A percentile compares a stretch with the other conserved stretches of the same genome.
Evolutionary conservation across 345 rosid species (phyloP).

Genomic region (Salix brachista): DNA sequence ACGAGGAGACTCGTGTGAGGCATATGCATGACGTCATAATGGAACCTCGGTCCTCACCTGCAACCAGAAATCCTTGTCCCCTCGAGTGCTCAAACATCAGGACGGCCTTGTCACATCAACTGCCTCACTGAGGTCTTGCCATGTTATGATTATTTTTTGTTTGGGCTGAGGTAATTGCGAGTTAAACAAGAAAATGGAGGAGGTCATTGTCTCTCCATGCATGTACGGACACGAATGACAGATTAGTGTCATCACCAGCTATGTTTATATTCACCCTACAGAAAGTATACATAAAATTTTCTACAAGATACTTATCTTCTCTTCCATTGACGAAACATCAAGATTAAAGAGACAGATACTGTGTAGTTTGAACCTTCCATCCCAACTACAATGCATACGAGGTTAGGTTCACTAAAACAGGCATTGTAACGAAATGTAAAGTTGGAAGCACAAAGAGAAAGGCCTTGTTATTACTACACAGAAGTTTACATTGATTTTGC

Average conservation of each 20-base stretch:
- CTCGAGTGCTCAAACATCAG: background rate
- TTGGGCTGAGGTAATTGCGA: background rate
- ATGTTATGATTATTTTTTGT: background rate
- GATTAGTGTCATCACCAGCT: background rate
- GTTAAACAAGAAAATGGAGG: background rate
- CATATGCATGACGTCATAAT: background rate
- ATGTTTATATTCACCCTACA: background rate
- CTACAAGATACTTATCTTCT: background rate
- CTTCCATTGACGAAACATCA: background rate
- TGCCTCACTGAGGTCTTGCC: background rate
- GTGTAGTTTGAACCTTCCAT: background rate
- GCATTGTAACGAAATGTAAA: background rate
- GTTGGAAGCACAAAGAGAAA: background rate
- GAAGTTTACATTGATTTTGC: constrained; percentile 19
- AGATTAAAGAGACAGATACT: background rate
- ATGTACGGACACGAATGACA: background rate
- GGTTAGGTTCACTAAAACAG: background rate
- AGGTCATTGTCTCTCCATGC: background rate
- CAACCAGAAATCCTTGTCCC: background rate
- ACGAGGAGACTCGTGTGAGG: background rate
- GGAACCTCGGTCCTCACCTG: background rate
- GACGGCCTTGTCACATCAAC: background rate
- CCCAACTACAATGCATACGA: background rate
- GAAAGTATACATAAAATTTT: background rate
- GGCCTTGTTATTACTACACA: constrained; percentile 15